Conservation (phyloP, 352 stramenopile species). For the Globisporangium apiculatum region DNA sequence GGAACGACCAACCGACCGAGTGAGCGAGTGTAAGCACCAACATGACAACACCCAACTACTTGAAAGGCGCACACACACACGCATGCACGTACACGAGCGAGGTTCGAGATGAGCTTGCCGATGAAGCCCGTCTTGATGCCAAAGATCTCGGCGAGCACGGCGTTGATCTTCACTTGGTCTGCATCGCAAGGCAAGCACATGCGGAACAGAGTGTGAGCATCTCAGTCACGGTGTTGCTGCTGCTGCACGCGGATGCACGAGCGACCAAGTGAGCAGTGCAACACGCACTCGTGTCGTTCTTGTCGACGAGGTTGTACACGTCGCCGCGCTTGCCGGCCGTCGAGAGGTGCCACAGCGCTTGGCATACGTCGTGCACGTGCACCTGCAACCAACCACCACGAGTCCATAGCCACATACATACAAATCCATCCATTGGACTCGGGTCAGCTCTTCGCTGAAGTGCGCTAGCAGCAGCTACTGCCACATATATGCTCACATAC, state of each 20-base stretch:
- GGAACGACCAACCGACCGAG: background rate
- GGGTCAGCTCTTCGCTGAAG: too few relatives aligned
- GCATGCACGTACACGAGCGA: conserved; percentile 36
- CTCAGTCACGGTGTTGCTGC: background rate
- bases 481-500: conserved; percentile 16
- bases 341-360: conserved; percentile 72
- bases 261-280: background rate
- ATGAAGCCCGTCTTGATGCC: conserved; percentile 81
- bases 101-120: conserved; percentile 79
- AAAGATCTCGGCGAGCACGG: conserved; percentile 69
- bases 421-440: too few relatives aligned
- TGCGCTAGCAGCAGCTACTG: too few relatives aligned
- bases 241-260: background rate
- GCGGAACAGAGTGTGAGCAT: background rate
- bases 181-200: background rate
- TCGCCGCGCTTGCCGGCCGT: conserved; percentile 39
- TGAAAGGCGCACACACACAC: background rate
- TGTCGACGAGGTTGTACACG: conserved; percentile 83
- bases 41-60: background rate
- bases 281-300: conserved; percentile 76
- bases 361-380: conserved; percentile 71
- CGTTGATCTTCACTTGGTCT: conserved; percentile 81
- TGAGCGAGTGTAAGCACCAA: background rate
- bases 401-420: too few relatives aligned
- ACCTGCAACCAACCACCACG: conserved; percentile 27